phyloP scores from a whole-genome alignment of 495 filamentous ascomycete species.

The Pyrenula massariospora region DNA sequence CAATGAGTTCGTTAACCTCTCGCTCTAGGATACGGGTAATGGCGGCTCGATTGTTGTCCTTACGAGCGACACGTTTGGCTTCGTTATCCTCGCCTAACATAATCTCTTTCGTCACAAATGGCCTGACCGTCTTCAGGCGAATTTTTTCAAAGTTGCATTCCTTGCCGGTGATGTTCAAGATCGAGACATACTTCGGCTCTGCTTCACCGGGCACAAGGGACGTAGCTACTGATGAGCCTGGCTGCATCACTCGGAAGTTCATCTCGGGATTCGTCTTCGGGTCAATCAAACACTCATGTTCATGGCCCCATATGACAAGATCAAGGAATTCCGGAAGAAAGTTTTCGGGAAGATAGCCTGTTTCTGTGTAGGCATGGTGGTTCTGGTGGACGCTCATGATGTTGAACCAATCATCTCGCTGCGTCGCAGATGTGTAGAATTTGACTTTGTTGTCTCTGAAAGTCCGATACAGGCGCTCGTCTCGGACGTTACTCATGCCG shows the following conservation, averaged over 20 bases:
- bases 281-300: constrained; percentile 91
- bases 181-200: constrained; percentile 78
- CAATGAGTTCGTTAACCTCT: constrained; percentile 75
- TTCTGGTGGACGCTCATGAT: constrained; percentile 95
- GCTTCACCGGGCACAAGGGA: constrained; percentile 86
- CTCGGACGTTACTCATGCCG: constrained; percentile 91
- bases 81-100: constrained; percentile 61
- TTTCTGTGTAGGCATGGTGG: constrained; percentile 81
- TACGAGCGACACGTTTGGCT: constrained; percentile 65
- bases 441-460: constrained; percentile 89
- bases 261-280: constrained; percentile 72
- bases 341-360: constrained; percentile 84
- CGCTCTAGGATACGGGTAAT: constrained; percentile 64
- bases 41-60: constrained; percentile 69
- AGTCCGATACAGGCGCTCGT: constrained; percentile 86
- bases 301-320: constrained; percentile 91
- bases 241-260: constrained; percentile 92
- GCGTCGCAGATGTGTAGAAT: constrained; percentile 75
- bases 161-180: constrained; percentile 72
- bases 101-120: constrained; percentile 81
- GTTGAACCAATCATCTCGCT: constrained; percentile 92
- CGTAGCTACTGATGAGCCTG: constrained; percentile 90
- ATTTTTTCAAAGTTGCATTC: constrained; percentile 74
- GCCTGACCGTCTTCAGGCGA: constrained; percentile 76
- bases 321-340: constrained; percentile 89